A percentile compares a stretch with the other conserved stretches of the same genome.
phyloP scores from a whole-genome alignment of 208 protist genomes.

The Jaenimonas drosophilae region DNA sequence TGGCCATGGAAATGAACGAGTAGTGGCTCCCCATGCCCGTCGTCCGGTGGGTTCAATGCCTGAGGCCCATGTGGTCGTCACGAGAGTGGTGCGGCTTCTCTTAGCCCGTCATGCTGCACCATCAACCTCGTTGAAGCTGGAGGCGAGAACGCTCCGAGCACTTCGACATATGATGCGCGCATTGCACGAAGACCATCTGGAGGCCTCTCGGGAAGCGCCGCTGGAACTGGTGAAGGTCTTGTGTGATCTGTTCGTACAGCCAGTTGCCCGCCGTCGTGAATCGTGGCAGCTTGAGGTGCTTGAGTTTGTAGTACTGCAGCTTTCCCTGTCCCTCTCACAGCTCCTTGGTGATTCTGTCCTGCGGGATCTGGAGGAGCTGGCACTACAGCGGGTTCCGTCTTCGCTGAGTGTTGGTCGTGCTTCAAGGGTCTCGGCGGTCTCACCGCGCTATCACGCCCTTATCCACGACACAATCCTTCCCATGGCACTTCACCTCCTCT shows the following conservation, averaged over 20 bases:
- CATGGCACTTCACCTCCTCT: slow-evolving; percentile 32
- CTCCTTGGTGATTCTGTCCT: slow-evolving; percentile 30
- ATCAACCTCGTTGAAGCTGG: slow-evolving; percentile 24
- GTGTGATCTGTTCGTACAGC: slow-evolving; percentile 38
- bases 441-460: slow-evolving; percentile 16
- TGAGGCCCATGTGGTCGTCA: slow-evolving; percentile 9
- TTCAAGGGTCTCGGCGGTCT: background rate
- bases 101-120: slow-evolving; percentile 23
- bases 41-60: too few relatives aligned
- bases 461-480: slow-evolving; percentile 55
- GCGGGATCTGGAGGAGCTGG: slow-evolving; percentile 12
- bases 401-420: too few relatives aligned
- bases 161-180: slow-evolving; percentile 22
- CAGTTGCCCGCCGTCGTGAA: slow-evolving; percentile 31
- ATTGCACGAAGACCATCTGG: slow-evolving; percentile 34
- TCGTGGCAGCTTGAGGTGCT: slow-evolving; percentile 60
- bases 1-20: too few relatives aligned
- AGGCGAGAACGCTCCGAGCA: slow-evolving; percentile 35
- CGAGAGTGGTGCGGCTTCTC: slow-evolving; percentile 13
- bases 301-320: slow-evolving; percentile 28
- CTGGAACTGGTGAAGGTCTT: slow-evolving; percentile 37
- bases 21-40: too few relatives aligned
- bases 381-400: too few relatives aligned
- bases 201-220: slow-evolving; percentile 10
- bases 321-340: slow-evolving; percentile 23